These are phyloP conservation scores for Pythium folliculosum DNA, from an alignment of 352 stramenopile species.

Conservation along the genomic window DNA sequence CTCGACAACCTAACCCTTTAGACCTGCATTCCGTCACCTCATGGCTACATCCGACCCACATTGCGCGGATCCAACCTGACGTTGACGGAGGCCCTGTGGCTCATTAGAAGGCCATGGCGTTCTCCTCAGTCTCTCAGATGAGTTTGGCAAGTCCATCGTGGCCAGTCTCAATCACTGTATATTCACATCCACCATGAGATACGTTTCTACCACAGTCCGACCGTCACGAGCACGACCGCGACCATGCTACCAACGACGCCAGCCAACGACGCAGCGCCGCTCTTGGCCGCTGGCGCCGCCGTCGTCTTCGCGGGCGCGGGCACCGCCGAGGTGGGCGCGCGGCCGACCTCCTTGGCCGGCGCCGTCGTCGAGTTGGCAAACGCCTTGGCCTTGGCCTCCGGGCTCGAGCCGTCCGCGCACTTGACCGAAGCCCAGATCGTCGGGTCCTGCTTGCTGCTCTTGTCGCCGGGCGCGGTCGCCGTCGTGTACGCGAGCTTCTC, in stretches of 20 bases:
- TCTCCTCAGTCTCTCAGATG: too few species aligned
- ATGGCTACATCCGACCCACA: too few species aligned
- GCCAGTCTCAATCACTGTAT: too few species aligned
- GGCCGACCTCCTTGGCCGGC: neutral
- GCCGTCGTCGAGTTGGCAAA: neutral
- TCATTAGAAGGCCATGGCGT: too few species aligned
- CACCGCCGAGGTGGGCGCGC: neutral
- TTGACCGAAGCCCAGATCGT: constrained; percentile 19
- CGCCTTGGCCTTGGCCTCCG: constrained; percentile 20
- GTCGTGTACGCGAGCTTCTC: constrained; percentile 27
- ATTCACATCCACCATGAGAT: too few species aligned
- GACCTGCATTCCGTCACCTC: too few species aligned
- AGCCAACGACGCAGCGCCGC: neutral
- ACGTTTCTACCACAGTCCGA: too few species aligned
- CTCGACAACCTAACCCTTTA: too few species aligned
- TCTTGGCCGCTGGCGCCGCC: constrained; percentile 15
- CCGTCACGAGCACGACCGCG: neutral
- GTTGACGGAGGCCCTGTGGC: too few species aligned
- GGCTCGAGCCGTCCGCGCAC: constrained; percentile 20
- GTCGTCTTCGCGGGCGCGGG: constrained; percentile 1
- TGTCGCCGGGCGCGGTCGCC: constrained; percentile 26
- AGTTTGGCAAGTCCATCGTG: too few species aligned
- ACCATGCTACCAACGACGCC: neutral
- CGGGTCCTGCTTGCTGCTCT: constrained; percentile 21
- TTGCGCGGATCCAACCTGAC: too few species aligned